These are phyloP conservation scores for Collybia nuda DNA, from an alignment of 768 basidiomycete species.

Conservation along the genomic window DNA sequence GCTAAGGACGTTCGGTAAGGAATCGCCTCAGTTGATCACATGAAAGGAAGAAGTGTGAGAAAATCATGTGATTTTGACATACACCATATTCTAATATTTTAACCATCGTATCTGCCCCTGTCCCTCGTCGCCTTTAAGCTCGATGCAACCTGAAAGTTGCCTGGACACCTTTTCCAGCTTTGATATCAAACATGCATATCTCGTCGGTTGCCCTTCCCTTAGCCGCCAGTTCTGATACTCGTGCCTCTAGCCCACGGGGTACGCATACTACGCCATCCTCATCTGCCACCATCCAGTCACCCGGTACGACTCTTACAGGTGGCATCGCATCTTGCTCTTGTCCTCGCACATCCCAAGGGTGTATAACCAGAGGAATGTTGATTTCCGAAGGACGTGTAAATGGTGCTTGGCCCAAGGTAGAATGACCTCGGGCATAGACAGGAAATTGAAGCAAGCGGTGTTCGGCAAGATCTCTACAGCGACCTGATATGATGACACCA, in stretches of 20 bases:
- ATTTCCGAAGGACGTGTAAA: slow-evolving; percentile 81
- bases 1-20: too few species aligned
- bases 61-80: too few species aligned
- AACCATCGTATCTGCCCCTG: background rate
- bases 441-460: slow-evolving; percentile 70
- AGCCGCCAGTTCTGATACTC: slow-evolving; percentile 59
- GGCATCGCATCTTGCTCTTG: slow-evolving; percentile 46
- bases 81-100: too few species aligned
- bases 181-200: slow-evolving; percentile 72
- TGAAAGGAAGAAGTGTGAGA: too few species aligned
- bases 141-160: slow-evolving; percentile 79
- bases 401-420: slow-evolving; percentile 83
- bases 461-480: slow-evolving; percentile 83
- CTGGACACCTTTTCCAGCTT: slow-evolving; percentile 69
- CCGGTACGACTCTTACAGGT: slow-evolving; percentile 60
- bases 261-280: slow-evolving; percentile 88
- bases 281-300: slow-evolving; percentile 86
- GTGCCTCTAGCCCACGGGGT: slow-evolving; percentile 47
- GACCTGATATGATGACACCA: slow-evolving; percentile 82
- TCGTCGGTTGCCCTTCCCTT: slow-evolving; percentile 67
- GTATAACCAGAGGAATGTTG: slow-evolving; percentile 61
- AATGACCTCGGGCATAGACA: slow-evolving; percentile 79
- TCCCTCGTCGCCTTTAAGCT: slow-evolving; percentile 25
- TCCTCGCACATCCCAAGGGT: slow-evolving; percentile 32
- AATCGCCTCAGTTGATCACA: too few species aligned